Percentiles rank a stretch among this genome's conserved stretches.
Evolutionary conservation across 202 grass and related monocot species (phyloP).

Genomic region (Setaria viridis): DNA sequence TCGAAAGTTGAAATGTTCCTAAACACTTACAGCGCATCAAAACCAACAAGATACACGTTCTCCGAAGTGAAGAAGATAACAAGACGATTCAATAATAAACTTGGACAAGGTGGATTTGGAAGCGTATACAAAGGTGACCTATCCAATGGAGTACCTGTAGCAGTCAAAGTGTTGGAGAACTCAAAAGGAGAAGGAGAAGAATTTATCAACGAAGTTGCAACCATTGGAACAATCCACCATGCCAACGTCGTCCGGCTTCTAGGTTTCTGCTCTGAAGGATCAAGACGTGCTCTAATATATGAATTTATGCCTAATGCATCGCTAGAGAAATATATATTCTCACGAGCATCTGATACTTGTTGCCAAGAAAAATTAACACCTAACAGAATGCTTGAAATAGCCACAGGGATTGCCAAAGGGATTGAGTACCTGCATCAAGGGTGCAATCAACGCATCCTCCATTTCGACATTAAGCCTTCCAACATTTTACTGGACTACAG

Average conservation of each 20-base stretch:
- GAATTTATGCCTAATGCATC: constrained; percentile 79
- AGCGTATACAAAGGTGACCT: constrained; percentile 54
- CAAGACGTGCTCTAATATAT: constrained; percentile 57
- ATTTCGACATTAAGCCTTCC: constrained; percentile 73
- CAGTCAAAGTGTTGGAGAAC: constrained; percentile 56
- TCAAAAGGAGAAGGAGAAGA: constrained; percentile 58
- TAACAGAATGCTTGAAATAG: constrained; percentile 48
- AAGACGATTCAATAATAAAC: constrained; percentile 50
- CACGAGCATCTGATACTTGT: background rate
- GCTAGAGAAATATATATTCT: constrained; percentile 67
- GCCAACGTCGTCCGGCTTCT: constrained; percentile 58
- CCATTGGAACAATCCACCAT: constrained; percentile 52
- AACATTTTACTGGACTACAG: constrained; percentile 63
- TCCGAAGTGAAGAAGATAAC: constrained; percentile 61
- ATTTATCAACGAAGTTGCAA: constrained; percentile 80
- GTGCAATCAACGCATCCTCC: constrained; percentile 60
- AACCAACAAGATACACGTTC: constrained; percentile 63
- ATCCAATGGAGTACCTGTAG: constrained; percentile 48
- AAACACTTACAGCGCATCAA: constrained; percentile 45
- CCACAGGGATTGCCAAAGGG: constrained; percentile 45
- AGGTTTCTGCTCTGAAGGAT: constrained; percentile 61
- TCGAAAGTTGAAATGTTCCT: constrained; percentile 72
- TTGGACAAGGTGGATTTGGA: constrained; percentile 68
- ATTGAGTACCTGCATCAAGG: constrained; percentile 65
- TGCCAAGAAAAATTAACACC: background rate